Base-by-base conservation (phyloP, 1,284 basidiomycete species). In the Microbotryomycetes sp. region DNA sequence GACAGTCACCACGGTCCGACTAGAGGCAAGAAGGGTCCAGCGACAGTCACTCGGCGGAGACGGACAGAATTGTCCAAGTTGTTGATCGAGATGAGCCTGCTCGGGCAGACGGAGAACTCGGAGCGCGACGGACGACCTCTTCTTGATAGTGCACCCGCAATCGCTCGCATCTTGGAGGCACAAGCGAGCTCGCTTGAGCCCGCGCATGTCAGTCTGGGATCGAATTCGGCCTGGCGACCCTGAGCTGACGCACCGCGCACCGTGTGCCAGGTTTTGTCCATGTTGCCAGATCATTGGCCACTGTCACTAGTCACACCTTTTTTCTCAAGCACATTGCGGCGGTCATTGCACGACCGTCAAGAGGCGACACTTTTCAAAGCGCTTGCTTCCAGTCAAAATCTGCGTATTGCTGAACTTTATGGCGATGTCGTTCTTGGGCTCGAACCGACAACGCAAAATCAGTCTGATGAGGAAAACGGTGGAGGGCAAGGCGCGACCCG, bases 151-250 rank as follows among this genome's bases (percentile, higher is more conserved):
- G 41, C 52, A 31, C 77, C 79, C 16, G 82, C 82, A 24, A 83
- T 87, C 0, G 81, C 87, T 3, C 79, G 79, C 35, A 75, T 93
- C 26, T 77, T 94, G 23, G 85, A 87, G 71, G 83, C 89, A 1
- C 90, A 91, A 73, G 86, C 85, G 2, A 79, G 84, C 64, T 86
- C 85, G 70, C 78, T 93, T 31, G 88, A 92, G 70, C 81, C 84
- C 2, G 68, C 84, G 18, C 86, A 90, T 72, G 89, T 91, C 70
- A 70, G 83, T 27, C 21, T 13, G 76, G 21, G 26, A 50, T 56
- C 45, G 26, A 5, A 23, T 48, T 24, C 41, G 15, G 23, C 56
- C 56, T 2, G 62, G 18, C 45, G 11, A 54, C 11, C 41, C 56
- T 6, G 23, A 35, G 18, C 18, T 26, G 48, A 41, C 13, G 35